Evolutionary conservation across 2,329 filamentous ascomycete species (phyloP).

Genomic region (Alternaria dauci): DNA sequence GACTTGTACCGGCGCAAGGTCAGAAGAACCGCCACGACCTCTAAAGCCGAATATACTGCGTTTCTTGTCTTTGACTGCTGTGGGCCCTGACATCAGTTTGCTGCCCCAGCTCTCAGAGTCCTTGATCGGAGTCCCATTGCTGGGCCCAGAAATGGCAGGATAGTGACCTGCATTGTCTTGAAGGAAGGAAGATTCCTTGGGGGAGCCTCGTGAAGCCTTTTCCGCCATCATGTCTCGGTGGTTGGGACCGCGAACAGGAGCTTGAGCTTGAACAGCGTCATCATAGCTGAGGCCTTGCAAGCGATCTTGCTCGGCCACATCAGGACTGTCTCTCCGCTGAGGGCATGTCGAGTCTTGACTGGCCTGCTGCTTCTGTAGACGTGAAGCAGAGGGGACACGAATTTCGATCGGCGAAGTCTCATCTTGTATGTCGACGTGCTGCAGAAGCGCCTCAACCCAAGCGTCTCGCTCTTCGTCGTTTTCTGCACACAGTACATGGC

Average conservation of each 20-base stretch:
- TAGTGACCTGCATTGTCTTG: constrained; percentile 43
- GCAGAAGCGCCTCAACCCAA: constrained; percentile 90
- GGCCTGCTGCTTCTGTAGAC: constrained; percentile 53
- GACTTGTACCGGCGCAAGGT: constrained; percentile 55
- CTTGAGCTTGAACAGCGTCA: constrained; percentile 65
- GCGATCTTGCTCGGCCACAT: constrained; percentile 42
- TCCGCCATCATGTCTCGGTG: constrained; percentile 36
- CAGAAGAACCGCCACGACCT: constrained; percentile 74
- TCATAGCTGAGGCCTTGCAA: constrained; percentile 64
- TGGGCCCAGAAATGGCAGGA: constrained; percentile 78
- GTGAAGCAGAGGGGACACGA: constrained; percentile 49
- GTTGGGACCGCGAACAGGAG: constrained; percentile 60
- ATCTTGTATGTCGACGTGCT: constrained; percentile 82
- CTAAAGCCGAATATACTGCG: constrained; percentile 71
- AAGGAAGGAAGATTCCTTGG: constrained; percentile 47
- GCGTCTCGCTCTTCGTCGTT: constrained; percentile 90
- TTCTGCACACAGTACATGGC: constrained; percentile 94
- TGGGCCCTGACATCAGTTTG: constrained; percentile 56
- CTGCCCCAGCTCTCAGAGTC: constrained; percentile 88
- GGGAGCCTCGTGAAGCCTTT: constrained; percentile 37
- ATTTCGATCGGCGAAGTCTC: constrained; percentile 51
- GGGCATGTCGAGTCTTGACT: constrained; percentile 41
- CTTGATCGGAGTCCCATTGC: constrained; percentile 83
- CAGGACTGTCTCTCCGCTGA: constrained; percentile 51
- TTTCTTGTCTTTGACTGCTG: constrained; percentile 82